phyloP scores from a whole-genome alignment of 495 filamentous ascomycete genomes.

The Platismatia glauca region DNA sequence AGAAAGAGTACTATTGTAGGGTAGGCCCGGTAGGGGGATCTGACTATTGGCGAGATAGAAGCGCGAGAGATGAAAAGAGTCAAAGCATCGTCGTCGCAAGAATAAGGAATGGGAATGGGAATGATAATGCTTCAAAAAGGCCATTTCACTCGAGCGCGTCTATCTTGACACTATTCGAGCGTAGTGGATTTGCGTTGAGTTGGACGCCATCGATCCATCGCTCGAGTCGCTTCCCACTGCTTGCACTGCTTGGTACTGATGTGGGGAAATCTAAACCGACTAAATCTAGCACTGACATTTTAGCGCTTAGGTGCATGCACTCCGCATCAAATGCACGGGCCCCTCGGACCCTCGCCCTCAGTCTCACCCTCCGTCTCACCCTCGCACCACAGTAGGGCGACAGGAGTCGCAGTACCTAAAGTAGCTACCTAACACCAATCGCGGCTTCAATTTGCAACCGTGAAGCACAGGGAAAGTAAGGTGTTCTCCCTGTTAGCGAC shows the following conservation, averaged over 20 bases:
- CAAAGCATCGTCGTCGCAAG: constrained; percentile 18
- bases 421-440: too few species aligned
- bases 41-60: constrained; percentile 7
- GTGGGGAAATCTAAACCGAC: not conserved
- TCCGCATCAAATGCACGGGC: constrained; percentile 1
- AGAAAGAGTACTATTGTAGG: not conserved
- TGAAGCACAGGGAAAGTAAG: too few species aligned
- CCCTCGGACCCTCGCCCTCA: constrained; percentile 1
- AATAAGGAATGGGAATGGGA: not conserved
- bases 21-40: constrained; percentile 1
- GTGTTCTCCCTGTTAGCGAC: too few species aligned
- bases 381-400: too few species aligned
- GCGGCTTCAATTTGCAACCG: too few species aligned
- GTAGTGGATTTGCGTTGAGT: constrained; percentile 10
- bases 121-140: constrained; percentile 5
- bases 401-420: too few species aligned
- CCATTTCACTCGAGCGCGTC: constrained; percentile 20
- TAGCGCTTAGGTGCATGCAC: constrained; percentile 2
- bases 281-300: constrained; percentile 5
- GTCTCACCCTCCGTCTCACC: too few species aligned
- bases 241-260: not conserved
- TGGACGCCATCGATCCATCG: not conserved
- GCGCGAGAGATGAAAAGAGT: constrained; percentile 10
- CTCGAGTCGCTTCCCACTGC: not conserved
- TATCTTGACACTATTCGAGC: constrained; percentile 11